A percentile compares a stretch with the other conserved stretches of the same genome.
phyloP scores from a whole-genome alignment of 192 early-diverging fungal species.

The Chytriomyces sp. region DNA sequence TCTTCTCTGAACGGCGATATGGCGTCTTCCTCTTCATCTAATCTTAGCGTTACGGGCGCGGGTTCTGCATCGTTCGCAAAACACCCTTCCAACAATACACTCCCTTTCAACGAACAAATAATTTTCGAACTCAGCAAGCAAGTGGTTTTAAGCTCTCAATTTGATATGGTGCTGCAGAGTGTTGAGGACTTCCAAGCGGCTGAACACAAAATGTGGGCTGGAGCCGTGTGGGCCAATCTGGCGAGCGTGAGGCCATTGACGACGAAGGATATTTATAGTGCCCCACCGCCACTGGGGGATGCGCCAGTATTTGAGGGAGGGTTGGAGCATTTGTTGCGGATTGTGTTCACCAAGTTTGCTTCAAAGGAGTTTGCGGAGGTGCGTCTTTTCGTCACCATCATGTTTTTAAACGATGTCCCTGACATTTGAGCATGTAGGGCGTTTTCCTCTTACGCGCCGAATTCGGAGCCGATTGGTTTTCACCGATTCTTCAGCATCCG shows the following conservation, averaged over 20 bases:
- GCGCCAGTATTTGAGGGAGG: slow-evolving; percentile 42
- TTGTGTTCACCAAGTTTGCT: slow-evolving; percentile 56
- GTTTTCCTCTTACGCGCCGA: slow-evolving; percentile 56
- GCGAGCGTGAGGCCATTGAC: slow-evolving; percentile 43
- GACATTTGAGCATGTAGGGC: slow-evolving; percentile 19
- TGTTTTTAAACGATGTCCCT: neutral
- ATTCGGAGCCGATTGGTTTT: slow-evolving; percentile 64
- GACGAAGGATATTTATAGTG: slow-evolving; percentile 35
- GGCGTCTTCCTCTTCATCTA: neutral
- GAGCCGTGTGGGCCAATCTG: slow-evolving; percentile 50
- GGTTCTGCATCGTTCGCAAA: neutral
- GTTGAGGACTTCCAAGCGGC: slow-evolving; percentile 41
- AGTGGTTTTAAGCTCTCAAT: slow-evolving; percentile 42
- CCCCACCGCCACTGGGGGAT: slow-evolving; percentile 9
- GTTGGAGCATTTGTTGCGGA: slow-evolving; percentile 49
- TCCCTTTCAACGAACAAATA: slow-evolving; percentile 48
- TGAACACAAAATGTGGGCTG: slow-evolving; percentile 51
- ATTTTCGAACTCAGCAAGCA: slow-evolving; percentile 52
- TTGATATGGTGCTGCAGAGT: slow-evolving; percentile 51
- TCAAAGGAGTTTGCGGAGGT: slow-evolving; percentile 50
- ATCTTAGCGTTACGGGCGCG: neutral
- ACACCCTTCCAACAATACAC: slow-evolving; percentile 5
- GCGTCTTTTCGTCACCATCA: neutral
- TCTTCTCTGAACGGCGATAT: slow-evolving; percentile 5
- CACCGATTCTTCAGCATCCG: slow-evolving; percentile 59